Percentiles rank a stretch among this genome's conserved stretches.
phyloP scores from a whole-genome alignment of 1,284 basidiomycete genomes.

The Anthracocystis panici-leucophaei region DNA sequence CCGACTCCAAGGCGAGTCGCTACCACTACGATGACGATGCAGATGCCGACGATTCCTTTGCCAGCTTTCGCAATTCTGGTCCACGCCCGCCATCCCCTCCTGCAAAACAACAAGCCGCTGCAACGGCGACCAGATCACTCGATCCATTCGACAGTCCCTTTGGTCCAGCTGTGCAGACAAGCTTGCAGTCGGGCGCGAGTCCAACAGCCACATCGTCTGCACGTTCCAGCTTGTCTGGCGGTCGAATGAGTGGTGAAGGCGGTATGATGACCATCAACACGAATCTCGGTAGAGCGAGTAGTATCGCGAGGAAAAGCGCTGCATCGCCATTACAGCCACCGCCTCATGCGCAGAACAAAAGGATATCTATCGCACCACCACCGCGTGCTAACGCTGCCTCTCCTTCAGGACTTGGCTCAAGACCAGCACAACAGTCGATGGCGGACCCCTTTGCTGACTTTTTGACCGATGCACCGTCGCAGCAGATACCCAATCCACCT shows the following conservation, averaged over 20 bases:
- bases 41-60: slow-evolving; percentile 32
- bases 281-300: slow-evolving; percentile 23
- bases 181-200: slow-evolving; percentile 13
- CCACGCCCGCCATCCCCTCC: slow-evolving; percentile 7
- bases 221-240: slow-evolving; percentile 27
- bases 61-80: slow-evolving; percentile 17
- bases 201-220: slow-evolving; percentile 25
- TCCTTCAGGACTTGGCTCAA: slow-evolving; percentile 5
- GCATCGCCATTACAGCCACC: slow-evolving; percentile 34
- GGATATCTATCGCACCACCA: slow-evolving; percentile 27
- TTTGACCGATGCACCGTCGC: slow-evolving; percentile 20
- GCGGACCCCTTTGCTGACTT: slow-evolving; percentile 36
- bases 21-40: slow-evolving; percentile 29
- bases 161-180: slow-evolving; percentile 15
- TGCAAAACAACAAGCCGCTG: neutral
- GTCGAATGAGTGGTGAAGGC: slow-evolving; percentile 33
- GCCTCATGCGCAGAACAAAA: slow-evolving; percentile 26
- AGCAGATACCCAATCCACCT: slow-evolving; percentile 1
- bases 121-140: neutral
- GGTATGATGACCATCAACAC: slow-evolving; percentile 49
- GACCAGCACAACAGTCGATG: neutral
- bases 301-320: slow-evolving; percentile 24
- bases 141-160: slow-evolving; percentile 32
- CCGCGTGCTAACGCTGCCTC: slow-evolving; percentile 23
- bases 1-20: slow-evolving; percentile 13